Evolutionary conservation across 345 rosid genomes (phyloP), one percentile per base, ranked within the genome.

Genomic region (Brassica juncea): DNA sequence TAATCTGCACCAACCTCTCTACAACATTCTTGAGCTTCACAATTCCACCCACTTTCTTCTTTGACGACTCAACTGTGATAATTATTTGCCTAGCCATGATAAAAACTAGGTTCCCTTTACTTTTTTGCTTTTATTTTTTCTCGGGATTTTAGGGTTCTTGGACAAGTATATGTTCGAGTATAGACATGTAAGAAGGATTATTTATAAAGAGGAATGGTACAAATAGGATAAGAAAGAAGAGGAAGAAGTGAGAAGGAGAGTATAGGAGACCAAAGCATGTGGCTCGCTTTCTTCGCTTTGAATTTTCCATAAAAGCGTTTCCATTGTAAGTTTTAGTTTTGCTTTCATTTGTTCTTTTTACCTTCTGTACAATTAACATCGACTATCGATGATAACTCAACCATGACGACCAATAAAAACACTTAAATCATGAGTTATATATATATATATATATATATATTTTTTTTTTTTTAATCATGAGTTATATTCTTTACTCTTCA

Each of bases 261-360:
- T 34, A 42, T 66, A 27, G 71, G 85, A 82, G 83, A 84, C 86
- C 82, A 70, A 31, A 68, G 75, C 88, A 82, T 84, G 88, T 86
- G 88, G 74, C 54, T 68, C 77, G 69, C 60, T 72, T 28, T 9
- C 15, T n/a, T 59, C 54, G 61, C 49, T 72, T 62, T 80, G 74
- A 61, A 66, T 52, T 73, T 79, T 72, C 74, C 54, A 77, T 28
- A 34, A 78, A 72, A 71, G 30, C 76, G 79, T 34, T 77, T 70
- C 60, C 49, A 35, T 66, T 25, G 52, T 34, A 66, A 74, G 59
- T 54, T 57, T 16, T 19, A 37, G 5, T 58, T 58, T 37, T 44
- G 52, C 66, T 14, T 7, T 70, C 14, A 23, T 65, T 30, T 27
- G 34, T 39, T 10, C n/a, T 63, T 16, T 54, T 5, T 68, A 60